phyloP scores from a whole-genome alignment of 2,329 filamentous ascomycete genomes.

The Rutstroemia sp. region DNA sequence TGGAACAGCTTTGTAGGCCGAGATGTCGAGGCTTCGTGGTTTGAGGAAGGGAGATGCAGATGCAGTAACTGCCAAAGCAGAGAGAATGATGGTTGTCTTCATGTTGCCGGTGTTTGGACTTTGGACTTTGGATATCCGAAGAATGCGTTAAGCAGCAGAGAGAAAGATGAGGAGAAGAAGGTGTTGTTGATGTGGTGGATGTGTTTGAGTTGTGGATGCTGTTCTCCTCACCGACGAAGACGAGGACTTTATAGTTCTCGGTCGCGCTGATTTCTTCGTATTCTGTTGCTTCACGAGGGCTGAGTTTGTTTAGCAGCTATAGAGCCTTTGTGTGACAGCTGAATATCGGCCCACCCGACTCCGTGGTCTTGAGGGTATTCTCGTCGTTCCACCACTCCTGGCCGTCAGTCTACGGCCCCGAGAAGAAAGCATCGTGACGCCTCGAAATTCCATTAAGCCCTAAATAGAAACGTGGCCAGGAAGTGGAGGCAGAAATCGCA shows the following conservation, averaged over 20 bases:
- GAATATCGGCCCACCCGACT: not conserved
- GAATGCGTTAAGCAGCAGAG: not conserved
- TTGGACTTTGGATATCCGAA: not conserved
- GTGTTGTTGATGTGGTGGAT: not conserved
- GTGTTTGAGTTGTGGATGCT: not conserved
- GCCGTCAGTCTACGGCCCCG: not conserved
- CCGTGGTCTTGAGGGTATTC: not conserved
- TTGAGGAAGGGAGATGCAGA: conserved; percentile 2
- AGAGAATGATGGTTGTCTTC: not conserved
- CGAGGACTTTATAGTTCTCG: too few species aligned
- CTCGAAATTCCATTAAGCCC: not conserved
- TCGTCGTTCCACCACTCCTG: not conserved
- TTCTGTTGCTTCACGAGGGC: too few species aligned
- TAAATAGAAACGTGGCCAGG: not conserved
- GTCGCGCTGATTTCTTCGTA: too few species aligned
- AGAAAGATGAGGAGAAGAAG: not conserved
- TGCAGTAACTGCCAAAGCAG: not conserved
- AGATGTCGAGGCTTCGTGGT: conserved; percentile 1
- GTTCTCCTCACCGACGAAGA: not conserved
- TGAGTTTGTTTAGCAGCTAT: too few species aligned
- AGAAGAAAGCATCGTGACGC: not conserved
- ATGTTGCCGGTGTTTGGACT: not conserved
- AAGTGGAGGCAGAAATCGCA: not conserved
- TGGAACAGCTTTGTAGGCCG: conserved; percentile 5
- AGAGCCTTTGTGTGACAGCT: too few species aligned